Conservation (phyloP, 2,329 filamentous ascomycete genomes). For the Zalaria sp. region DNA sequence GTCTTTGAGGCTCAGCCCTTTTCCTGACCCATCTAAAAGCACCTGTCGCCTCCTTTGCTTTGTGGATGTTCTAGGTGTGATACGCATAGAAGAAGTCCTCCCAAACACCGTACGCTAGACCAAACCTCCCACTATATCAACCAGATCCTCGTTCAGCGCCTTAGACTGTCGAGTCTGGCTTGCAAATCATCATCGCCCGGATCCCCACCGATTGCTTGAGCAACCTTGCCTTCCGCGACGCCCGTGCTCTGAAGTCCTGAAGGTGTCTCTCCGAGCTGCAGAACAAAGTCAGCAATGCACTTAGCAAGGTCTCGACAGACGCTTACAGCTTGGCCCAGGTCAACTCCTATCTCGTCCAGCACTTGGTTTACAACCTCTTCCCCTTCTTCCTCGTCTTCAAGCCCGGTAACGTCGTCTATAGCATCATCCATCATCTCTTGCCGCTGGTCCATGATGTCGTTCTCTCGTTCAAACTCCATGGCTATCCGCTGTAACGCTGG, state of each 20-base stretch:
- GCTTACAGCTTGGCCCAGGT: conserved; percentile 77
- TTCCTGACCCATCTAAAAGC: no score
- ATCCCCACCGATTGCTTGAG: conserved; percentile 71
- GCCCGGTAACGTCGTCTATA: conserved; percentile 89
- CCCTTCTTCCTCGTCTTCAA: conserved; percentile 83
- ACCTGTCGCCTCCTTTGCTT: background rate
- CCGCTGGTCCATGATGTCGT: conserved; percentile 97
- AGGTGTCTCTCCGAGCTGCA: conserved; percentile 81
- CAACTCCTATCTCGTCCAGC: conserved; percentile 89
- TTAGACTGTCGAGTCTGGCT: conserved; percentile 75
- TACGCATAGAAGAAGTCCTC: background rate
- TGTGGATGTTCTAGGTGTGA: background rate
- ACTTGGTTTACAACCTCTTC: conserved; percentile 97
- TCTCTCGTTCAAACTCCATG: conserved; percentile 98
- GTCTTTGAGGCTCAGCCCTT: no score
- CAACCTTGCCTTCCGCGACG: conserved; percentile 62
- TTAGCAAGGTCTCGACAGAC: background rate
- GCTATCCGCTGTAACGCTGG: conserved; percentile 90
- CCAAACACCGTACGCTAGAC: background rate
- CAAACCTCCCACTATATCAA: background rate
- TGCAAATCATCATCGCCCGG: conserved; percentile 76
- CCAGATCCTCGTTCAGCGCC: conserved; percentile 12
- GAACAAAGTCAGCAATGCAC: background rate
- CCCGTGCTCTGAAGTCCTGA: conserved; percentile 63
- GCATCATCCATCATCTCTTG: conserved; percentile 99